Evolutionary conservation across 1,284 basidiomycete genomes (phyloP), one percentile per base, ranked within the genome.

Genomic region (Cryptococcus sp.): DNA sequence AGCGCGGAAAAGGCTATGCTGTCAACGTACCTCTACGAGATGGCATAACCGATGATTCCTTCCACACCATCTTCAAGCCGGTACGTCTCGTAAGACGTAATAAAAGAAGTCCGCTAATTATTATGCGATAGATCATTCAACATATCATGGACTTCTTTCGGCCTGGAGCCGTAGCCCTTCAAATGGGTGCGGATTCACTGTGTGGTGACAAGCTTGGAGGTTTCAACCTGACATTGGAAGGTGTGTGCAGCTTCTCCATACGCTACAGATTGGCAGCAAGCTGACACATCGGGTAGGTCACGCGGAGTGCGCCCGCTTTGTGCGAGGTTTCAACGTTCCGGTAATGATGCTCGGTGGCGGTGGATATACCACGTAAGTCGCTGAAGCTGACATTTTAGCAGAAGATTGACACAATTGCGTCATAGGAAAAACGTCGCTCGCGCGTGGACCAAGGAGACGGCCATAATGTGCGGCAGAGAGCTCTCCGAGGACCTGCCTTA

Each of bases 391-490:
- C 48, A 20, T 5, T 6, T 6, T 20, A 10, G 5, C 20, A 23
- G 17, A 34, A 6, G 3, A 25, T 38, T 16, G 5, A 50, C 57
- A 41, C 59, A 52, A 61, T 7, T 22, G 15, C 19, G 15, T 26
- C 45, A 17, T 52, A 76, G 72, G 26, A 92, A 92, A 77, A 99
- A 99, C 73, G 94, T 98, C 7, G 91, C 92, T 0, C 83, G 93
- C 40, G 88, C 90, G 13, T 99, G 95, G 95, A 89, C 93, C 20
- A 97, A 91, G 79, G 96, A 99, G 78, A 99, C 96, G 0, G 94
- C 93, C 0, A 89, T 95, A 69, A 89, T 93, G 37, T 84, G 95
- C 16, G 93, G 91, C 1, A 83, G 91, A 48, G 88, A 93, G 72
- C 87, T 98, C 54, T 85, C 90, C 64, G 84, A 85, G 39, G 87